Percentiles rank a stretch among this genome's conserved stretches.
Evolutionary conservation across 108 stramenopile species (phyloP).

Genomic region (Pseudonitzschia delicatissima): DNA sequence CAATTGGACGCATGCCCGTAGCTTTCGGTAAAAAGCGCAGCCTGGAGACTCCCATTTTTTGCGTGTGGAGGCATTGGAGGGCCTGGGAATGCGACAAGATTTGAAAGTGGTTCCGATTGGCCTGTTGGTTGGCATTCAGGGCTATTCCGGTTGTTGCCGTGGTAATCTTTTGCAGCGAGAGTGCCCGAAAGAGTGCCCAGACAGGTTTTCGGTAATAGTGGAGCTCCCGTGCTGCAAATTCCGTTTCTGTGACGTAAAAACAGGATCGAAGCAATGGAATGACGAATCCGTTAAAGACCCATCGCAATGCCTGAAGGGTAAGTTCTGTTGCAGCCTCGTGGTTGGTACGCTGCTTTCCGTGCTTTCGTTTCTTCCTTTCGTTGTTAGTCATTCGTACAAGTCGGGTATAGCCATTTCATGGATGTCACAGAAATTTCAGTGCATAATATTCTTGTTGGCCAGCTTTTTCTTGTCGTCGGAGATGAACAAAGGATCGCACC

Average conservation of each 20-base stretch:
- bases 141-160: not conserved
- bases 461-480: conserved; percentile 68
- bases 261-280: conserved; percentile 68
- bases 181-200: conserved; percentile 62
- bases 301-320: conserved; percentile 53
- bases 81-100: conserved; percentile 37
- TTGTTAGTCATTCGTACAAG: not conserved
- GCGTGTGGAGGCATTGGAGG: conserved; percentile 24
- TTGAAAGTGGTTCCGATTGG: conserved; percentile 37
- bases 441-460: conserved; percentile 54
- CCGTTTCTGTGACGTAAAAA: conserved; percentile 85
- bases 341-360: conserved; percentile 26
- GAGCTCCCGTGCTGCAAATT: conserved; percentile 53
- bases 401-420: conserved; percentile 58
- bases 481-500: conserved; percentile 51
- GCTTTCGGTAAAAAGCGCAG: conserved; percentile 74
- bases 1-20: conserved; percentile 79
- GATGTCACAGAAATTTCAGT: conserved; percentile 62
- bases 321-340: conserved; percentile 51
- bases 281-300: conserved; percentile 64
- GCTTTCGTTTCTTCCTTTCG: not conserved
- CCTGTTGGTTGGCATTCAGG: not conserved
- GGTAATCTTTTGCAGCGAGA: conserved; percentile 55
- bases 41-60: conserved; percentile 62
- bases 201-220: conserved; percentile 85